Evolutionary conservation across 331 rosid genomes (phyloP), one percentile per base, ranked within the genome.

Genomic region (Acacia pycnantha): DNA sequence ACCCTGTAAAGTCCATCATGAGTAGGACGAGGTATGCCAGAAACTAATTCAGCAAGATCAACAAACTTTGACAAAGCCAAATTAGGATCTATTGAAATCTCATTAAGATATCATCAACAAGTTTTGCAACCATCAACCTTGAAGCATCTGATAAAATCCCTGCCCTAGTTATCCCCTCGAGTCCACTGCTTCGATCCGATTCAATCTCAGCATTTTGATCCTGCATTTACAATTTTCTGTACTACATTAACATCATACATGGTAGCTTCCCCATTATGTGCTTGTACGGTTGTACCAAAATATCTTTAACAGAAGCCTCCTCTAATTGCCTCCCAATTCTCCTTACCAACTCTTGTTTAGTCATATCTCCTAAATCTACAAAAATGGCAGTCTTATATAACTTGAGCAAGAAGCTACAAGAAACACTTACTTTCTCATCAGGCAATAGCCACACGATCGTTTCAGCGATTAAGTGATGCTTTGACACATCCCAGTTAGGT

Each of bases 311-410:
- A 46, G 94, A 88, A 74, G 99, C 99, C 90, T 89, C 97, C 90
- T 92, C 99, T 66, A 96, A 87, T 83, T 96, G 99, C 80, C 89
- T 95, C 58, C 98, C 98, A 48, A 96, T 88, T 89, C 89, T 91
- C 81, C 88, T 89, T 26, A 91, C 75, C 64, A 96, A 87, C 86
- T 88, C 93, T 69, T 84, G 90, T 87, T 84, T 91, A 27, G 88
- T 78, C 79, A 50, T 81, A 59, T 92, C 92, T 37, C 90, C 90
- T 11, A 87, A 96, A 67, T 88, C 89, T 72, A 96, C 74, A 75
- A 81, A 82, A 81, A 77, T 92, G 59, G 92, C 87, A 59, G 95
- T 93, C 82, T 91, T 94, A 85, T 92, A 85, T 77, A 96, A 82
- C 79, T 91, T 91, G 80, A 90, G 88, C 82, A 94, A 85, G 87